phyloP scores from a whole-genome alignment of 73 alveolate species.

The Paramecium sonneborni region DNA sequence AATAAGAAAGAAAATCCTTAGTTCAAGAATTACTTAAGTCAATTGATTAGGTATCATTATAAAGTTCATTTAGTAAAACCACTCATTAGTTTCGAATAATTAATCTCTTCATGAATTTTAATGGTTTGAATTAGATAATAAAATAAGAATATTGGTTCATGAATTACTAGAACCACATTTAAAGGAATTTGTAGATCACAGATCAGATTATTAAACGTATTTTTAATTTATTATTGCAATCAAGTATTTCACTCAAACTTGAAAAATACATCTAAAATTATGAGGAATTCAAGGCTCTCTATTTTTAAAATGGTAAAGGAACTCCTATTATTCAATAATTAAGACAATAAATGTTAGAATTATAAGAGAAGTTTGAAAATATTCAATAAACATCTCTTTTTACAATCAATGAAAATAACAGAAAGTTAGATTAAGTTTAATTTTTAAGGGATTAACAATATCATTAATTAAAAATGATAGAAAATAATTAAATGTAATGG shows the following conservation, averaged over 20 bases:
- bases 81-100: neutral
- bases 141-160: neutral
- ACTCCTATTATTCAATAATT: neutral
- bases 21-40: slow-evolving; percentile 40
- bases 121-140: slow-evolving; percentile 28
- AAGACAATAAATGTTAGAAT: neutral
- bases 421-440: neutral
- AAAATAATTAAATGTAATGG: neutral
- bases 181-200: slow-evolving; percentile 16
- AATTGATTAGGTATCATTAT: neutral
- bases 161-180: slow-evolving; percentile 26
- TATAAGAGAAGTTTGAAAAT: neutral
- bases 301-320: slow-evolving; percentile 41
- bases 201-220: neutral
- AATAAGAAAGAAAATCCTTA: neutral
- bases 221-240: neutral
- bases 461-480: neutral
- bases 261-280: slow-evolving; percentile 5
- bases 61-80: neutral
- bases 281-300: neutral
- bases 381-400: neutral
- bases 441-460: slow-evolving; percentile 8
- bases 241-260: neutral
- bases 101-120: neutral
- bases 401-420: neutral